Conservation (phyloP, 371 early-diverging fungal species). For the Zychaea mexicana region DNA sequence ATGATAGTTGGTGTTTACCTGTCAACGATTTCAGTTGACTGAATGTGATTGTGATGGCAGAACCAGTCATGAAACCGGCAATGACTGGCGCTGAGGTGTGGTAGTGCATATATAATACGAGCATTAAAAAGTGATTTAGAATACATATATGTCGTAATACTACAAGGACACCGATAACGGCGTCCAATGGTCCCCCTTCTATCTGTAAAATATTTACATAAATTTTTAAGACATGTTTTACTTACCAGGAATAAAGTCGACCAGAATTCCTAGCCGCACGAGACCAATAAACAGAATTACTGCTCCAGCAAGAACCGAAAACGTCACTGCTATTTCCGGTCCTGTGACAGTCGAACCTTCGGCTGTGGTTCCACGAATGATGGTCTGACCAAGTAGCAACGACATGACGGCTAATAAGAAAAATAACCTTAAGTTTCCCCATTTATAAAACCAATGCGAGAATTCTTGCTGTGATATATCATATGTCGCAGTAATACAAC, state of each 20-base stretch:
- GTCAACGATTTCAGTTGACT: conserved; percentile 77
- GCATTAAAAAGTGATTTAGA: too few relatives aligned
- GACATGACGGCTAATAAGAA: conserved; percentile 75
- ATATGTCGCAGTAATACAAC: background rate
- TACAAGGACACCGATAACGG: background rate
- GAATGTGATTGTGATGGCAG: conserved; percentile 76
- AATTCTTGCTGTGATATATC: background rate
- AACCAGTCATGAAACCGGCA: conserved; percentile 71
- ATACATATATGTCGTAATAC: conserved; percentile 34
- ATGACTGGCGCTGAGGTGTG: conserved; percentile 58
- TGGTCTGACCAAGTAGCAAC: conserved; percentile 71
- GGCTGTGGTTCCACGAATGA: conserved; percentile 48
- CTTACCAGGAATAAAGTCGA: conserved; percentile 83
- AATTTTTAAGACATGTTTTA: background rate
- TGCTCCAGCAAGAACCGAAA: conserved; percentile 65
- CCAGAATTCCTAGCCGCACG: conserved; percentile 78
- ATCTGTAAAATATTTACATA: background rate
- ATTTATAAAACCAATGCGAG: too few relatives aligned
- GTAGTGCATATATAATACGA: too few relatives aligned
- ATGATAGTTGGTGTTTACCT: background rate
- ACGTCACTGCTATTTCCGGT: conserved; percentile 50
- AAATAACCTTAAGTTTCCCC: background rate
- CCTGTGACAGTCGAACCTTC: conserved; percentile 10
- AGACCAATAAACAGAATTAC: conserved; percentile 73
- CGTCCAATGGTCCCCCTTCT: background rate